Evolutionary conservation across 768 basidiomycete species (phyloP).

Genomic region (Albatrellus ellisii): DNA sequence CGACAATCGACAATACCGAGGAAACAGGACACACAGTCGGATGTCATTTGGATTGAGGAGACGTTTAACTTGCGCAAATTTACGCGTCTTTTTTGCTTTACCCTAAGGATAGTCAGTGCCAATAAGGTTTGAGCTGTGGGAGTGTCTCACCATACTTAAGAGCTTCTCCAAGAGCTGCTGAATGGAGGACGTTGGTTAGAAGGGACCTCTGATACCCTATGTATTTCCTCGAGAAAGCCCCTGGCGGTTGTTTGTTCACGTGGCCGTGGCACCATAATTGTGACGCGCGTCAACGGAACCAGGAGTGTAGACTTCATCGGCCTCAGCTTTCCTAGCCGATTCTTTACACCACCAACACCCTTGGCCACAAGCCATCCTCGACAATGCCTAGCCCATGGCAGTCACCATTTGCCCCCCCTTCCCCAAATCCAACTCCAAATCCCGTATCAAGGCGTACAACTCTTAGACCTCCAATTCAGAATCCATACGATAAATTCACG

Average conservation of each 20-base stretch:
- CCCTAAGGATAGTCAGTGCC: too few relatives aligned
- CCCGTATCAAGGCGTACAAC: slow-evolving; percentile 2
- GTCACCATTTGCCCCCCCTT: neutral
- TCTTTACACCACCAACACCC: neutral
- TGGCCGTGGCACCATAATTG: too few relatives aligned
- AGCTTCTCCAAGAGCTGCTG: too few relatives aligned
- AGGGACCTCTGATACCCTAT: too few relatives aligned
- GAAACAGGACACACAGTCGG: slow-evolving; percentile 59
- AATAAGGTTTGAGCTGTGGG: too few relatives aligned
- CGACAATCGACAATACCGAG: neutral
- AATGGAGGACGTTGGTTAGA: too few relatives aligned
- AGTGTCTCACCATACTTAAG: too few relatives aligned
- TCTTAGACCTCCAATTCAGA: slow-evolving; percentile 40
- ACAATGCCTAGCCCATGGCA: slow-evolving; percentile 5
- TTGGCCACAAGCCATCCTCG: neutral
- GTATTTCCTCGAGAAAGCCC: too few relatives aligned
- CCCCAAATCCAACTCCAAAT: slow-evolving; percentile 3
- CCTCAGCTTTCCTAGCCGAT: too few relatives aligned
- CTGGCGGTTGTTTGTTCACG: too few relatives aligned
- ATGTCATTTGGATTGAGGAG: slow-evolving; percentile 91
- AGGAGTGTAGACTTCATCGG: too few relatives aligned
- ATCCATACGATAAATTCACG: slow-evolving; percentile 65
- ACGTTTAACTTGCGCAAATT: slow-evolving; percentile 90
- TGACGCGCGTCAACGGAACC: too few relatives aligned
- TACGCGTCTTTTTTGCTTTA: slow-evolving; percentile 87